Conservation (phyloP, 2,329 filamentous ascomycete genomes). For the Aschersonia sp. region DNA sequence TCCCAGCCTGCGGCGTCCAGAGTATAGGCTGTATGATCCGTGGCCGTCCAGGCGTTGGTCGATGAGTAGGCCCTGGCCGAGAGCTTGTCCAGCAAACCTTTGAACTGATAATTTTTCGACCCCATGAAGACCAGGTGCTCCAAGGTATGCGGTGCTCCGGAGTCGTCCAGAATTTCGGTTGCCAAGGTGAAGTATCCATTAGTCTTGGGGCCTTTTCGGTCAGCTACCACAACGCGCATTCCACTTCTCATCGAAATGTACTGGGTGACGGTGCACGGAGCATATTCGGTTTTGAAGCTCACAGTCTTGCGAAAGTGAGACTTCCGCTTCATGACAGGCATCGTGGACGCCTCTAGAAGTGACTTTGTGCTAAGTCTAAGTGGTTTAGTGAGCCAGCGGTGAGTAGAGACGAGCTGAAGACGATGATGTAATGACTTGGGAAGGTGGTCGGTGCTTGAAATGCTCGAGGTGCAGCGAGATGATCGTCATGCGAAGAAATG, state of each 20-base stretch:
- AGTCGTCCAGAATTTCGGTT: constrained; percentile 96
- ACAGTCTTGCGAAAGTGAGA: constrained; percentile 69
- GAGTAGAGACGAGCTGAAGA: too few species aligned
- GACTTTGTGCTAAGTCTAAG: too few species aligned
- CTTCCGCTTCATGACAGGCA: constrained; percentile 1
- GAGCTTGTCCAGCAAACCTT: constrained; percentile 87
- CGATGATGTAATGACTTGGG: too few species aligned
- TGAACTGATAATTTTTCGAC: constrained; percentile 85
- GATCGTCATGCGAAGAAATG: background rate
- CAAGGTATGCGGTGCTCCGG: constrained; percentile 78
- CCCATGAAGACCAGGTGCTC: constrained; percentile 81
- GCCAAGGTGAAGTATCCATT: constrained; percentile 90
- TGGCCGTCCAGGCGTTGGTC: constrained; percentile 96
- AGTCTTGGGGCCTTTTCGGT: constrained; percentile 88
- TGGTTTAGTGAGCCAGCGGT: background rate
- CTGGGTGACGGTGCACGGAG: constrained; percentile 75
- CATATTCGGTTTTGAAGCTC: constrained; percentile 79
- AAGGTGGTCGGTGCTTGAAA: background rate
- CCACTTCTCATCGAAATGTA: constrained; percentile 93
- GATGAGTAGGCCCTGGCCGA: constrained; percentile 84
- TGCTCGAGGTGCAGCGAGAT: background rate
- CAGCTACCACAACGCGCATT: constrained; percentile 85
- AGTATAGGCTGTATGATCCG: constrained; percentile 92
- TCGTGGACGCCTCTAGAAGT: background rate
- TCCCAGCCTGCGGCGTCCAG: constrained; percentile 94